phyloP scores from a whole-genome alignment of 306 rosid species.

The Dryas alaskensis region DNA sequence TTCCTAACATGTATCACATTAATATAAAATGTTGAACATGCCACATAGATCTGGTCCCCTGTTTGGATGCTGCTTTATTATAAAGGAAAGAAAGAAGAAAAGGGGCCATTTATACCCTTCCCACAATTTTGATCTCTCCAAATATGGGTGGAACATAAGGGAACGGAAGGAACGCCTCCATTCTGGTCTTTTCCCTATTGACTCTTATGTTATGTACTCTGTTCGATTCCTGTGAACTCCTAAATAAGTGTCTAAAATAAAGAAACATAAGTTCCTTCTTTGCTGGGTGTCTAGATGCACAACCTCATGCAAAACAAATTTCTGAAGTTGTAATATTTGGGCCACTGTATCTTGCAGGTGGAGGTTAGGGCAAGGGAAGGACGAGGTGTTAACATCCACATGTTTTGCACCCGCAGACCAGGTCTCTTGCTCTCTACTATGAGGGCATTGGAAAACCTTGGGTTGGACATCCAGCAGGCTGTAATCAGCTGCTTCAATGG shows the following conservation, averaged over 20 bases:
- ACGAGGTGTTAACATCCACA: conserved; percentile 82
- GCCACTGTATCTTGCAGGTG: conserved; percentile 45
- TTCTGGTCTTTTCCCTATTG: too few relatives aligned
- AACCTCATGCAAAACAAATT: background rate
- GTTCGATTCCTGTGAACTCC: too few relatives aligned
- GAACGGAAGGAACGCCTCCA: too few relatives aligned
- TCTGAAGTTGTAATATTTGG: background rate
- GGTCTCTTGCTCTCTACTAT: conserved; percentile 85
- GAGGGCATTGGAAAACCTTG: conserved; percentile 82
- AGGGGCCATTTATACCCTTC: too few relatives aligned
- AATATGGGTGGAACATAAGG: too few relatives aligned
- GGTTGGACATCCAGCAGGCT: conserved; percentile 91
- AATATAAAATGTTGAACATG: too few relatives aligned
- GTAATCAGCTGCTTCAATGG: conserved; percentile 95
- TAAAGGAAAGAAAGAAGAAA: too few relatives aligned
- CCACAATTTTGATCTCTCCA: too few relatives aligned
- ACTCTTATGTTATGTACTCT: too few relatives aligned
- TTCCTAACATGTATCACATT: too few relatives aligned
- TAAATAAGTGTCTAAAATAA: background rate
- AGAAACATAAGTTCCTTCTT: background rate
- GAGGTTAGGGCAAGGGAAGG: conserved; percentile 86
- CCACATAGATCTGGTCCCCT: too few relatives aligned
- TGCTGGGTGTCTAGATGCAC: background rate
- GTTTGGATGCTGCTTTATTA: too few relatives aligned
- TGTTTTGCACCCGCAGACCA: conserved; percentile 83